Percentiles rank a stretch among this genome's conserved stretches.
Evolutionary conservation across 768 basidiomycete species (phyloP).

Genomic region (Leccinum obscurum): DNA sequence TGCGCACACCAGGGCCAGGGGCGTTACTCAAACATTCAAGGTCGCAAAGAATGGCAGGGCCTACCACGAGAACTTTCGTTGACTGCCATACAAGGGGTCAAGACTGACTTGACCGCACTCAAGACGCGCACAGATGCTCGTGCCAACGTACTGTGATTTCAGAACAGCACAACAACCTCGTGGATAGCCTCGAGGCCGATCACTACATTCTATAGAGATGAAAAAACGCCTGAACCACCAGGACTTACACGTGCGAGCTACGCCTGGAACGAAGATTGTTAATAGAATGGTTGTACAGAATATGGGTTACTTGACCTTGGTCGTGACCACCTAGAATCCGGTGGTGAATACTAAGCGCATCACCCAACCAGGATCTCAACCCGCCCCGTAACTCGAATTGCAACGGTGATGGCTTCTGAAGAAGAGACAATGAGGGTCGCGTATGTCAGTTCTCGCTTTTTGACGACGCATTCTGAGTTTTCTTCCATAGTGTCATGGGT

Average conservation of each 20-base stretch:
- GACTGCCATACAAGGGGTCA: neutral
- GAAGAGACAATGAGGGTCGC: conserved; percentile 20
- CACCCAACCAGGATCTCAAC: neutral
- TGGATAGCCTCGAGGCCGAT: conserved; percentile 16
- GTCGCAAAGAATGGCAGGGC: neutral
- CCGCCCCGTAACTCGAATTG: neutral
- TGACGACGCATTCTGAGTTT: conserved; percentile 1
- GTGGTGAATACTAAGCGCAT: neutral
- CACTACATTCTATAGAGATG: neutral
- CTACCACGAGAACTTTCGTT: neutral
- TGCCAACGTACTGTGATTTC: neutral
- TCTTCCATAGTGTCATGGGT: conserved; percentile 22
- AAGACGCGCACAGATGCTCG: neutral
- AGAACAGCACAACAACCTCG: conserved; percentile 9
- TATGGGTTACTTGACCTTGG: neutral
- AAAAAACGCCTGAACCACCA: conserved; percentile 5
- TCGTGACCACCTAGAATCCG: neutral
- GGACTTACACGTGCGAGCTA: neutral
- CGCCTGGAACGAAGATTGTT: neutral
- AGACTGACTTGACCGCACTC: neutral
- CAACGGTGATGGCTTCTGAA: conserved; percentile 9
- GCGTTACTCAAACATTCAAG: neutral
- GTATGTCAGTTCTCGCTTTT: conserved; percentile 11
- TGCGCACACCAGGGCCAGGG: neutral
- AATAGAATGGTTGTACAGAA: conserved; percentile 6